Base-by-base conservation (phyloP, 306 rosid genomes). In the Trifolium pratense region DNA sequence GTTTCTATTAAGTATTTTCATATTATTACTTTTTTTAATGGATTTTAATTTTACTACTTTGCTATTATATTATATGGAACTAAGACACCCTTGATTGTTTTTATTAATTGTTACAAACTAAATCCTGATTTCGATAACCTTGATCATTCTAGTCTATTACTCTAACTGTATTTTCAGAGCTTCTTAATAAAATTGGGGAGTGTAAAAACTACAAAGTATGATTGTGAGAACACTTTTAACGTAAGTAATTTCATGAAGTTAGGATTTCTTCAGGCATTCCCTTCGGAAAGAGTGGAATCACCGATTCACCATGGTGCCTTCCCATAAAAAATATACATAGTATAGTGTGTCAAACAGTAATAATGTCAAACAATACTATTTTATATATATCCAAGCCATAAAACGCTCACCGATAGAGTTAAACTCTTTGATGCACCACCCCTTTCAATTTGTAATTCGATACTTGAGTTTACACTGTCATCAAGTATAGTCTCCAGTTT, bases 401-500 rank as follows among this genome's bases (percentile, higher is more conserved):
- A 32, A 37, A 74, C 25, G 67, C 93, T 86, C 85, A 94, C 98
- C 97, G 66, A 66, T 81, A 94, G 70, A 76, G 85, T 78, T 60
- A 89, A 87, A 43, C 77, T 86, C 66, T 87, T 82, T 29, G 84
- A 75, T 43, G 78, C 31, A 66, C 93, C 96, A 37, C 98, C 96
- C 84, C 97, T 89, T 87, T 94, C 97, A 77, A 91, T 82, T 81
- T 86, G 92, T 75, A 94, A 78, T 71, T 87, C 96, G 70, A 94
- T 82, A 75, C 80, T 82, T 77, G 84, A 84, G 72, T 84, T 80
- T 51, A 91, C 97, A 82, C 88, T 91, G 74, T 89, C 98, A 89
- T 94, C 97, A 77, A 91, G 86, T 77, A 94, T 75, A 58, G 89
- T 85, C 91, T 91, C 97, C 88, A 94, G 61, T 81, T 91, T 94